Percentiles rank a stretch among this genome's conserved stretches.
Evolutionary conservation across 495 filamentous ascomycete genomes (phyloP).

Genomic region (Pseudotulostoma volvatum): DNA sequence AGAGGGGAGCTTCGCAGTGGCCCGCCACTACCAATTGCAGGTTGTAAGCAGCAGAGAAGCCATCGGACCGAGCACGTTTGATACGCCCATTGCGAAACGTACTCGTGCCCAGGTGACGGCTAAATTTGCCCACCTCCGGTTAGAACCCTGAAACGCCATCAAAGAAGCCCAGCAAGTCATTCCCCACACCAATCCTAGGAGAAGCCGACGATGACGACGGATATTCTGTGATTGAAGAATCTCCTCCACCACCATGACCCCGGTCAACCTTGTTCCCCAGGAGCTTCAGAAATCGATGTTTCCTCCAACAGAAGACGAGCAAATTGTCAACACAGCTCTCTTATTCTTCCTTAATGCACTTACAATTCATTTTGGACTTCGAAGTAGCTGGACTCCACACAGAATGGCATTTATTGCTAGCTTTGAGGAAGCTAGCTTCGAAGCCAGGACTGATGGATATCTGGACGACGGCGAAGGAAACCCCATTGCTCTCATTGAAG

Average conservation of each 20-base stretch:
- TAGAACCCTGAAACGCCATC: no score
- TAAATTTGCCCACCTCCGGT: no score
- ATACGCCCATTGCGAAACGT: slow-evolving; percentile 2
- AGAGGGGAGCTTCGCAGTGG: slow-evolving; percentile 2
- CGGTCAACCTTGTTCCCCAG: no score
- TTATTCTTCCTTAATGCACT: slow-evolving; percentile 4
- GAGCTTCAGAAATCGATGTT: no score
- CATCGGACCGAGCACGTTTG: slow-evolving; percentile 1
- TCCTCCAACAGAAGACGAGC: slow-evolving; percentile 13
- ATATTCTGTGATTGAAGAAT: no score
- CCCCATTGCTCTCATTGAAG: slow-evolving; percentile 7
- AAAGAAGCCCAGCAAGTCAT: no score
- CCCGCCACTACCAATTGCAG: slow-evolving; percentile 2
- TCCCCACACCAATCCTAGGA: no score
- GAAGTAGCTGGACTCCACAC: not conserved
- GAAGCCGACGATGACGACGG: no score
- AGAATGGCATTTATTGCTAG: not conserved
- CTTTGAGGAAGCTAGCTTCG: slow-evolving; percentile 2
- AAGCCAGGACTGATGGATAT: slow-evolving; percentile 5
- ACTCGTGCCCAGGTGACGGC: slow-evolving; percentile 6
- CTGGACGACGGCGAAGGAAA: no score
- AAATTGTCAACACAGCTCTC: slow-evolving; percentile 8
- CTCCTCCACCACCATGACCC: no score
- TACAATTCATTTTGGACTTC: not conserved
- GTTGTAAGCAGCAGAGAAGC: not conserved